Conservation (phyloP, 805 yeast genomes). For the Yarrowia hollandica region DNA sequence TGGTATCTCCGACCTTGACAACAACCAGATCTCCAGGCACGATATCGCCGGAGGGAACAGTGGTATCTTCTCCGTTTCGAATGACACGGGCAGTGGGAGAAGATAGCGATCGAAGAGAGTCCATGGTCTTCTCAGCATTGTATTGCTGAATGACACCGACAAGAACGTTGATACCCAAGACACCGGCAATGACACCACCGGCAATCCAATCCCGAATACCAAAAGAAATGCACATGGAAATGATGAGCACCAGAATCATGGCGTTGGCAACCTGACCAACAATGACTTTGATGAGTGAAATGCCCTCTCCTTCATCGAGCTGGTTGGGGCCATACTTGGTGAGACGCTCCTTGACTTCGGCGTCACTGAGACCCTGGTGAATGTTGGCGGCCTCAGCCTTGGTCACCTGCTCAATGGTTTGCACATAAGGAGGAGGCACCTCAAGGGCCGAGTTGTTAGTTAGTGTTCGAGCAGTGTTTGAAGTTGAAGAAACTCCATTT, state of each 20-base stretch:
- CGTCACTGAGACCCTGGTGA: conserved; percentile 50
- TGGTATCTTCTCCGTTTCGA: conserved; percentile 57
- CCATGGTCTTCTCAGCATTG: conserved; percentile 79
- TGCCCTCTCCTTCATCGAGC: conserved; percentile 59
- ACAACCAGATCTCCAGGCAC: conserved; percentile 73
- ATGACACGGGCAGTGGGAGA: conserved; percentile 71
- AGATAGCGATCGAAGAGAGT: conserved; percentile 62
- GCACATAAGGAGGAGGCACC: conserved; percentile 34
- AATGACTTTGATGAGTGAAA: conserved; percentile 56
- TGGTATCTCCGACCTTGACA: conserved; percentile 68
- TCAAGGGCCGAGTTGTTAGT: background rate
- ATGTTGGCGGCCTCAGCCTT: conserved; percentile 46
- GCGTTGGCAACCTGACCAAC: conserved; percentile 73
- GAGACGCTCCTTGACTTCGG: conserved; percentile 40
- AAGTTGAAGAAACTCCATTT: background rate
- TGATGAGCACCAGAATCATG: conserved; percentile 70
- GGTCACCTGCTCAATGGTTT: conserved; percentile 44
- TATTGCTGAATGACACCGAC: conserved; percentile 72
- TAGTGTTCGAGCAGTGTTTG: background rate
- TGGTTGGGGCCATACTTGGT: conserved; percentile 56
- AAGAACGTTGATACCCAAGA: conserved; percentile 59
- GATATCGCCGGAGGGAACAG: conserved; percentile 61
- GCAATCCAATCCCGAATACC: conserved; percentile 78
- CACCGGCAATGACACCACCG: conserved; percentile 76
- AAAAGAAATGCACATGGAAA: conserved; percentile 67